Evolutionary conservation across 2,329 filamentous ascomycete genomes (phyloP).

Genomic region (Epichloe coenophiala): DNA sequence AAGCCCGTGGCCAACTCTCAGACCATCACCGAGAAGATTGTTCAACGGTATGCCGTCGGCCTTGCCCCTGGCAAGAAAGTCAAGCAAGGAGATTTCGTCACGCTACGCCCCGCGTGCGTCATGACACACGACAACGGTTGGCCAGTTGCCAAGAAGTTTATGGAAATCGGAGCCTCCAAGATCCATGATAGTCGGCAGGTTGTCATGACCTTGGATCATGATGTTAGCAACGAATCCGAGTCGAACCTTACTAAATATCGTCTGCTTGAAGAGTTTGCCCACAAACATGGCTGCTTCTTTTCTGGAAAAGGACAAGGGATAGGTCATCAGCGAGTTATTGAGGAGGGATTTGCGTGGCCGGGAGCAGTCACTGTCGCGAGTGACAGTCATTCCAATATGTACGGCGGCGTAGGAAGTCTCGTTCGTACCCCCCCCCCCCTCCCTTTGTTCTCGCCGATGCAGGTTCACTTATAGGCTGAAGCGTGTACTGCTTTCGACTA

Average conservation of each 20-base stretch:
- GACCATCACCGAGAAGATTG: conserved; percentile 74
- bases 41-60: conserved; percentile 68
- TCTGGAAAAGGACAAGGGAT: conserved; percentile 61
- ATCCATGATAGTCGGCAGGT: conserved; percentile 59
- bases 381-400: conserved; percentile 69
- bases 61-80: conserved; percentile 64
- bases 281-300: conserved; percentile 65
- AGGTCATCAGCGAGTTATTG: conserved; percentile 73
- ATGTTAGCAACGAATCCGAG: conserved; percentile 72
- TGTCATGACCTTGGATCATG: conserved; percentile 76
- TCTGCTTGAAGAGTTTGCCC: conserved; percentile 71
- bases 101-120: conserved; percentile 54
- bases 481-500: conserved; percentile 16
- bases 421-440: conserved; percentile 17
- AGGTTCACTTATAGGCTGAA: no score
- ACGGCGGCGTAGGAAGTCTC: conserved; percentile 64
- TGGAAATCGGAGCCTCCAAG: conserved; percentile 62
- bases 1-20: conserved; percentile 9
- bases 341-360: conserved; percentile 65
- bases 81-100: conserved; percentile 71
- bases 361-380: conserved; percentile 70
- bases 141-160: conserved; percentile 63
- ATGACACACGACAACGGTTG: conserved; percentile 84
- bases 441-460: no score
- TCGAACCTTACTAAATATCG: conserved; percentile 72